Percentiles rank a stretch among this genome's conserved stretches.
These are phyloP conservation scores for Globisporangium spinosum DNA, from an alignment of 352 stramenopile species.

Conservation along the genomic window DNA sequence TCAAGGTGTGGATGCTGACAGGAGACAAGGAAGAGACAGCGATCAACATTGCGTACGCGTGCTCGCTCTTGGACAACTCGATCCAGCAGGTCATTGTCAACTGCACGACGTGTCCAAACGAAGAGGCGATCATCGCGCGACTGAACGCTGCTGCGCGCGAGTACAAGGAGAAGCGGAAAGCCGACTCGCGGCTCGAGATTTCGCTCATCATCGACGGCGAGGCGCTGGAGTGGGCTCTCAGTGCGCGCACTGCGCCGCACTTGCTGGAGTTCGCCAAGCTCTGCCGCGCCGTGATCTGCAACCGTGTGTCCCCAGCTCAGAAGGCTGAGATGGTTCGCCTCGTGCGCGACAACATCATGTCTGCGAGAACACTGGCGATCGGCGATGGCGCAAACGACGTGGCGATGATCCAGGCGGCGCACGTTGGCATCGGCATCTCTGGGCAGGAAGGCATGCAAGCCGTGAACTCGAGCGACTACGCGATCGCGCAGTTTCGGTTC, in stretches of 20 bases:
- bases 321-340: constrained; percentile 82
- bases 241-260: constrained; percentile 38
- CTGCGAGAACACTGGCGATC: constrained; percentile 77
- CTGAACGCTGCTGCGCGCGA: constrained; percentile 43
- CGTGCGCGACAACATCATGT: constrained; percentile 53
- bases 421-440: constrained; percentile 92
- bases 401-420: constrained; percentile 92
- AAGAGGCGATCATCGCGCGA: constrained; percentile 62
- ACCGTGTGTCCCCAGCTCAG: constrained; percentile 81
- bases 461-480: constrained; percentile 93
- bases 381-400: constrained; percentile 95
- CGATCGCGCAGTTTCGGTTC: constrained; percentile 93
- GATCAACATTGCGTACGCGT: constrained; percentile 91
- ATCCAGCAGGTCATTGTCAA: constrained; percentile 84
- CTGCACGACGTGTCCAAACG: constrained; percentile 55
- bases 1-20: constrained; percentile 88
- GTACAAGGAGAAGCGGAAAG: constrained; percentile 41
- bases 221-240: constrained; percentile 59
- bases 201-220: constrained; percentile 73
- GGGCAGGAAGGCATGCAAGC: constrained; percentile 94
- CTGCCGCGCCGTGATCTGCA: constrained; percentile 81
- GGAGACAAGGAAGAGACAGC: constrained; percentile 87
- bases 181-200: constrained; percentile 44
- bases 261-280: constrained; percentile 64
- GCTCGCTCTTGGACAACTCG: constrained; percentile 74